Conservation (phyloP, 352 stramenopile species). For the Phytophthora megakarya region DNA sequence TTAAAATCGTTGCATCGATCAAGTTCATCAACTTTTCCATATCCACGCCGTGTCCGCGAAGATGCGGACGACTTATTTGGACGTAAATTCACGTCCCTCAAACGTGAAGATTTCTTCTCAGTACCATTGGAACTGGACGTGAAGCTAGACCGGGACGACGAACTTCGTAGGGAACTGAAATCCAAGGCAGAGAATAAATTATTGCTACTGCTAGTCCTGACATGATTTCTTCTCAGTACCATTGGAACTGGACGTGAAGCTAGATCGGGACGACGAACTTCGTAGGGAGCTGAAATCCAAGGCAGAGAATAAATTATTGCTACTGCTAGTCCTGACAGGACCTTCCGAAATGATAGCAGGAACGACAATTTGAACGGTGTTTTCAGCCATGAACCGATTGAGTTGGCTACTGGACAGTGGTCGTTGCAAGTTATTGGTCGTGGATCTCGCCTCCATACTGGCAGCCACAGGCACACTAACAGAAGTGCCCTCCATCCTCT, state of each 20-base stretch:
- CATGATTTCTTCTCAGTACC: too few relatives aligned
- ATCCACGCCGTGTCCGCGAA: not conserved
- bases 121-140: slow-evolving; percentile 10
- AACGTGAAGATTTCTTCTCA: not conserved
- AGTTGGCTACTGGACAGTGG: slow-evolving; percentile 27
- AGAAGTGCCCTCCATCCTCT: slow-evolving; percentile 43
- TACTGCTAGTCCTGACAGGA: not conserved
- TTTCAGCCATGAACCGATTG: slow-evolving; percentile 24
- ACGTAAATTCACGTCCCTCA: slow-evolving; percentile 24
- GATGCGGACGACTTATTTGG: slow-evolving; percentile 1
- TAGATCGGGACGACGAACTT: not conserved
- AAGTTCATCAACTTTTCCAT: not conserved
- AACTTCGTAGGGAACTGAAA: slow-evolving; percentile 10
- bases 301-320: slow-evolving; percentile 2
- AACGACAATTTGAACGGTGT: slow-evolving; percentile 23
- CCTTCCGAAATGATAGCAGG: slow-evolving; percentile 31
- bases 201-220: not conserved
- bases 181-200: slow-evolving; percentile 7
- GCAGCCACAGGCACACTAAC: slow-evolving; percentile 2
- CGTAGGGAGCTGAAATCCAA: slow-evolving; percentile 17
- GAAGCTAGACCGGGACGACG: slow-evolving; percentile 4
- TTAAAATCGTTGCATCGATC: slow-evolving; percentile 5
- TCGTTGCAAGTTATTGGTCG: slow-evolving; percentile 25
- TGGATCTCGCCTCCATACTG: slow-evolving; percentile 1
- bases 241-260: slow-evolving; percentile 14